Evolutionary conservation across 2,329 filamentous ascomycete species (phyloP), one percentile per base, ranked within the genome.

Genomic region (Colletotrichum caudatum): DNA sequence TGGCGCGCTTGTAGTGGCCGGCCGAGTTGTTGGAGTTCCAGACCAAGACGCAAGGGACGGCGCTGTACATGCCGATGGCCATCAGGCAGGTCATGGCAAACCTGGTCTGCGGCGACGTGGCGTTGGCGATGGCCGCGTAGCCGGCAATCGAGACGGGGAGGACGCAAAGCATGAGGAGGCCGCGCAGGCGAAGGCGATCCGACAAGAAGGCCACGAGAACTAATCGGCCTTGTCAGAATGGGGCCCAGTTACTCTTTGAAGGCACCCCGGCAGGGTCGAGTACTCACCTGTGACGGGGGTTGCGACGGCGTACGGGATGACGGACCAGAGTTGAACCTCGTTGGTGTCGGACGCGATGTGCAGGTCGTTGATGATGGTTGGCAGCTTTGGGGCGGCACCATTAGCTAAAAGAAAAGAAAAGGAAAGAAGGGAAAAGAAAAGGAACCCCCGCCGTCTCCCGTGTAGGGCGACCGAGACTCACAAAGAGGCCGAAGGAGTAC

Each of bases 21-120:
- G 90, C 89, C 0, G 87, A 90, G 77, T 92, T 92, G 77, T 92
- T 92, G 2, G 88, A 88, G 73, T 90, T 87, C 90, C 90, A 92
- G 1, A 87, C 90, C 12, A 92, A 80, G 3, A 91, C 86, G 23
- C 86, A 88, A 0, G 90, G 90, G 0, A 92, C 89, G 53, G 87
- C 88, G 57, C 85, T 84, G 76, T 91, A 92, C 77, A 91, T 84
- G 12, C 90, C 90, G 0, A 86, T 87, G 0, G 90, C 88, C 89
- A 92, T 91, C 65, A 92, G 81, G 75, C 90, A 91, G 0, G 90
- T 91, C 88, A 91, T 91, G 50, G 84, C 89, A 74, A 91, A 92
- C 63, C 89, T 87, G 5, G 87, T 83, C 1, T 84, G 82, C 1
- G 88, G 78, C 29, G 84, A 82, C 12, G 82, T 77, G 23, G 87